These are phyloP conservation scores for Yamadazyma endophytica DNA, from an alignment of 805 yeast genomes.

Conservation along the genomic window DNA sequence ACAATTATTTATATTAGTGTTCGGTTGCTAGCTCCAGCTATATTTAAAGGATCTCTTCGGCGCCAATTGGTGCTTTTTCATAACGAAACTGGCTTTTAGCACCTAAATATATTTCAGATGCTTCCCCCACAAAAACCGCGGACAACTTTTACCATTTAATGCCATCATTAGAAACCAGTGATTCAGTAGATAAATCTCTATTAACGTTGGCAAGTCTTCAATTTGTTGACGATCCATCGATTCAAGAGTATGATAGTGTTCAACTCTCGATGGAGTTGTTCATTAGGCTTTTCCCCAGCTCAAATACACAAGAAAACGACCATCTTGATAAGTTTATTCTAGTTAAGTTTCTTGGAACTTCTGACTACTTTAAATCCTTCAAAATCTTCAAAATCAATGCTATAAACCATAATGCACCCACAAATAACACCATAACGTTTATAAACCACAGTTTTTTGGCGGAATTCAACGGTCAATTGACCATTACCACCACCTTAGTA, in stretches of 20 bases:
- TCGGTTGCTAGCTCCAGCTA: no score
- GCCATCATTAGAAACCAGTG: neutral
- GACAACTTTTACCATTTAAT: neutral
- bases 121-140: neutral
- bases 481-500: constrained; percentile 37
- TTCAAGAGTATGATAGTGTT: constrained; percentile 21
- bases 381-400: constrained; percentile 32
- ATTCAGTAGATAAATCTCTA: constrained; percentile 11
- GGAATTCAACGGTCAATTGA: constrained; percentile 32
- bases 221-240: constrained; percentile 27
- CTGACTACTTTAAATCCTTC: constrained; percentile 28
- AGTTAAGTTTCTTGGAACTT: constrained; percentile 36
- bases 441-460: constrained; percentile 34
- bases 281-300: constrained; percentile 26
- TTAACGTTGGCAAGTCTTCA: constrained; percentile 26
- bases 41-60: neutral
- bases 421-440: constrained; percentile 29
- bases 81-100: neutral
- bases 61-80: neutral
- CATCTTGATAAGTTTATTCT: constrained; percentile 21
- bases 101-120: neutral
- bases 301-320: constrained; percentile 4
- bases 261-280: constrained; percentile 32
- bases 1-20: no score
- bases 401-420: constrained; percentile 21